Percentiles rank a stretch among this genome's conserved stretches.
Evolutionary conservation across 2,329 filamentous ascomycete species (phyloP).

Genomic region (Colletotrichum shisoi): DNA sequence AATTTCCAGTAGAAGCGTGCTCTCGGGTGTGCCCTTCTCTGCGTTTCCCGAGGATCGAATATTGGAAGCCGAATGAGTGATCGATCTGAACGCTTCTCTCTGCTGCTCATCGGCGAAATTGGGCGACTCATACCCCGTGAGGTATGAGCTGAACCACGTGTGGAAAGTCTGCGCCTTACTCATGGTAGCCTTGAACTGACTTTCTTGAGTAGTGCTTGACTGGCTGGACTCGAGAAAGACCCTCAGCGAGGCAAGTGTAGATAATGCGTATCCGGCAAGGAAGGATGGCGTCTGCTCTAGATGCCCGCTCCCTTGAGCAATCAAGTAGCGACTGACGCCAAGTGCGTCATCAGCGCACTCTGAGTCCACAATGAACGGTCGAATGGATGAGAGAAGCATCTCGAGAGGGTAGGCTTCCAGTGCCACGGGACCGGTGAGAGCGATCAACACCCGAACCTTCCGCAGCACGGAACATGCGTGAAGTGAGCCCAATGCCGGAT

Average conservation of each 20-base stretch:
- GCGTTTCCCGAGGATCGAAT: constrained; percentile 75
- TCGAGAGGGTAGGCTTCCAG: constrained; percentile 83
- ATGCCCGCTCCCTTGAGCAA: constrained; percentile 71
- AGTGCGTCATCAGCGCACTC: constrained; percentile 92
- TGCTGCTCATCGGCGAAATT: constrained; percentile 59
- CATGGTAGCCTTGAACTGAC: constrained; percentile 79
- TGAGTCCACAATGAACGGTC: constrained; percentile 79
- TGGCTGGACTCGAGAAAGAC: constrained; percentile 78
- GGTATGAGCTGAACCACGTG: constrained; percentile 76
- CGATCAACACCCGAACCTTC: constrained; percentile 83
- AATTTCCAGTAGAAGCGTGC: constrained; percentile 79
- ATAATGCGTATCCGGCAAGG: constrained; percentile 79
- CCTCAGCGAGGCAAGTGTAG: constrained; percentile 79
- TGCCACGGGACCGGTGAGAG: constrained; percentile 76
- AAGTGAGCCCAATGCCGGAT: constrained; percentile 82
- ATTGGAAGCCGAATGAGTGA: constrained; percentile 73
- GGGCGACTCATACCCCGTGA: constrained; percentile 68
- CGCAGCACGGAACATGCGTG: constrained; percentile 87
- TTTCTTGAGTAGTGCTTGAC: constrained; percentile 83
- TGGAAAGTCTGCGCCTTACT: constrained; percentile 79
- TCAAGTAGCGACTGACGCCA: constrained; percentile 84
- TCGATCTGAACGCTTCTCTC: constrained; percentile 67
- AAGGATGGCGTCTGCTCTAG: constrained; percentile 75
- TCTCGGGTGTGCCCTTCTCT: constrained; percentile 75
- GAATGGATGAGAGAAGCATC: constrained; percentile 84